Evolutionary conservation across 208 protist genomes (phyloP).

Genomic region (Crithidia thermophila): DNA sequence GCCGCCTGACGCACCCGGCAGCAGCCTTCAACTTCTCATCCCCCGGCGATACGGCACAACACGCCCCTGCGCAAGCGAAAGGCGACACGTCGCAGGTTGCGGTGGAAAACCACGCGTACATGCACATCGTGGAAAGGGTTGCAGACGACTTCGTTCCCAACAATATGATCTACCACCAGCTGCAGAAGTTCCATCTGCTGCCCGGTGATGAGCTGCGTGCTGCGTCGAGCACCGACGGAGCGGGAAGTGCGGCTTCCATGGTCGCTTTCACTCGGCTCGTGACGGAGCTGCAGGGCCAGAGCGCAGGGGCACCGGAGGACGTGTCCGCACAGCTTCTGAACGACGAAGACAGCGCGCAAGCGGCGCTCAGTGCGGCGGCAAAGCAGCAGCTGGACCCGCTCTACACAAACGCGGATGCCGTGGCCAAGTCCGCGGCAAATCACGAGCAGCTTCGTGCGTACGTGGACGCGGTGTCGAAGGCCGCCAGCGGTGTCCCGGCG

Average conservation of each 20-base stretch:
- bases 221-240: too few relatives aligned
- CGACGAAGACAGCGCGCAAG: conserved; percentile 8
- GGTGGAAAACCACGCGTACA: conserved; percentile 46
- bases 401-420: conserved; percentile 19
- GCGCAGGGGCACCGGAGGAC: conserved; percentile 21
- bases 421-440: conserved; percentile 35
- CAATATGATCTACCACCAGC: conserved; percentile 80
- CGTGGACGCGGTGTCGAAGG: background rate
- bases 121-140: conserved; percentile 77
- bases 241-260: too few relatives aligned
- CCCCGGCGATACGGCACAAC: conserved; percentile 40
- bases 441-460: conserved; percentile 16
- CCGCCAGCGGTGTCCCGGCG: background rate
- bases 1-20: conserved; percentile 40
- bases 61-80: background rate
- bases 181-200: conserved; percentile 45
- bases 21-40: conserved; percentile 67
- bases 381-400: conserved; percentile 50
- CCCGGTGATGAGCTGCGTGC: background rate
- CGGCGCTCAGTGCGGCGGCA: conserved; percentile 16
- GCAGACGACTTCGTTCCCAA: conserved; percentile 79
- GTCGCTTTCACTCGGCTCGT: conserved; percentile 43
- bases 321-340: conserved; percentile 6
- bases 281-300: conserved; percentile 26
- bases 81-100: background rate